Conservation (phyloP, 768 basidiomycete genomes). For the Dioszegia hungarica region DNA sequence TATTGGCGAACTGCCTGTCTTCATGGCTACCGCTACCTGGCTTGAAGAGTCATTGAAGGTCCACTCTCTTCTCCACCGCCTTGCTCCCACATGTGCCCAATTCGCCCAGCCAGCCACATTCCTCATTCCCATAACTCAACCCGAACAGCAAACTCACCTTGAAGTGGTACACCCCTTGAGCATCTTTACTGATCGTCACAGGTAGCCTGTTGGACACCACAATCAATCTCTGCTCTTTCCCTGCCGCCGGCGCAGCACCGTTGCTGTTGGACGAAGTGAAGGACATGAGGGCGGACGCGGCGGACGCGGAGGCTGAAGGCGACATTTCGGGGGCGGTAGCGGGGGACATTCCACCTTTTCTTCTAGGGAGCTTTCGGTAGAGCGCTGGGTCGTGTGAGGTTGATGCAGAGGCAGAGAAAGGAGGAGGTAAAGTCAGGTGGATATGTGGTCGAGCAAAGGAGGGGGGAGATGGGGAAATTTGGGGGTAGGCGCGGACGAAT, state of each 20-base stretch:
- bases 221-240: slow-evolving; percentile 63
- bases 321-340: not conserved
- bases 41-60: too few relatives aligned
- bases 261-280: not conserved
- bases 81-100: too few relatives aligned
- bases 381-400: too few relatives aligned
- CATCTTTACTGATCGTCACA: slow-evolving; percentile 91
- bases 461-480: not conserved
- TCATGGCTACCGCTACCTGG: too few relatives aligned
- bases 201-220: slow-evolving; percentile 95
- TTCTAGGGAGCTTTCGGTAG: too few relatives aligned
- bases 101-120: not conserved
- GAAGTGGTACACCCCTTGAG: slow-evolving; percentile 88
- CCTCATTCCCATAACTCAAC: not conserved
- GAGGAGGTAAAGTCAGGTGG: too few relatives aligned
- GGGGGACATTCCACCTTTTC: too few relatives aligned
- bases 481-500: too few relatives aligned
- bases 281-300: not conserved
- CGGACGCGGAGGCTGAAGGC: not conserved
- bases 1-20: too few relatives aligned
- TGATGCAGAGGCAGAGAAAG: too few relatives aligned
- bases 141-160: slow-evolving; percentile 34
- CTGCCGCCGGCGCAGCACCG: not conserved
- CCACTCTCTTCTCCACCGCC: too few relatives aligned
- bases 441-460: not conserved